These are phyloP conservation scores for Talaromyces ruber DNA, from an alignment of 495 filamentous ascomycete species.

Conservation along the genomic window DNA sequence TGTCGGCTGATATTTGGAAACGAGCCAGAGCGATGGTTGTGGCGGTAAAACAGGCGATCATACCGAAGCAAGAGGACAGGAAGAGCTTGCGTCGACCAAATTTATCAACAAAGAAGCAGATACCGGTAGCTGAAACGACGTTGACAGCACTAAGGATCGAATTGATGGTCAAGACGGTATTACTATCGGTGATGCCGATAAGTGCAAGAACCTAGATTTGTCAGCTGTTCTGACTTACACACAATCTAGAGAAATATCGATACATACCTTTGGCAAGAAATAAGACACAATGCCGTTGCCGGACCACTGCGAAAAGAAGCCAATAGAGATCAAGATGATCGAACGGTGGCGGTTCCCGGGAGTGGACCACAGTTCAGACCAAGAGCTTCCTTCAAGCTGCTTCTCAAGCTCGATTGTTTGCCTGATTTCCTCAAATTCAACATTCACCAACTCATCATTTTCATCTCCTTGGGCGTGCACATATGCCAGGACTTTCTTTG, in stretches of 20 bases:
- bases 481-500: constrained; percentile 19
- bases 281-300: constrained; percentile 34
- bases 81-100: constrained; percentile 30
- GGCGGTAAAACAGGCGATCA: constrained; percentile 22
- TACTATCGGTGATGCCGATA: constrained; percentile 42
- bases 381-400: constrained; percentile 18
- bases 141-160: constrained; percentile 29
- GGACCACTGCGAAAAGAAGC: constrained; percentile 43
- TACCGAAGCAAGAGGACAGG: constrained; percentile 25
- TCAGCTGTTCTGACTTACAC: constrained; percentile 10
- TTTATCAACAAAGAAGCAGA: constrained; percentile 32
- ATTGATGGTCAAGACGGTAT: constrained; percentile 30
- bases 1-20: constrained; percentile 7
- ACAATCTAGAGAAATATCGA: constrained; percentile 8
- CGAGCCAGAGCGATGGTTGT: constrained; percentile 23
- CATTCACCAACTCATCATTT: constrained; percentile 11
- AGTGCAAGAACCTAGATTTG: constrained; percentile 39
- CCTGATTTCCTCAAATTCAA: constrained; percentile 19
- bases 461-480: constrained; percentile 19
- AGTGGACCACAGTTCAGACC: constrained; percentile 52
- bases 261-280: constrained; percentile 27
- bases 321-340: constrained; percentile 46
- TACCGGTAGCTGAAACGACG: constrained; percentile 24
- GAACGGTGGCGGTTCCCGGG: constrained; percentile 59
- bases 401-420: constrained; percentile 19